These are phyloP conservation scores for Exophiala oligosperma DNA, from an alignment of 2,329 filamentous ascomycete species.

Conservation along the genomic window DNA sequence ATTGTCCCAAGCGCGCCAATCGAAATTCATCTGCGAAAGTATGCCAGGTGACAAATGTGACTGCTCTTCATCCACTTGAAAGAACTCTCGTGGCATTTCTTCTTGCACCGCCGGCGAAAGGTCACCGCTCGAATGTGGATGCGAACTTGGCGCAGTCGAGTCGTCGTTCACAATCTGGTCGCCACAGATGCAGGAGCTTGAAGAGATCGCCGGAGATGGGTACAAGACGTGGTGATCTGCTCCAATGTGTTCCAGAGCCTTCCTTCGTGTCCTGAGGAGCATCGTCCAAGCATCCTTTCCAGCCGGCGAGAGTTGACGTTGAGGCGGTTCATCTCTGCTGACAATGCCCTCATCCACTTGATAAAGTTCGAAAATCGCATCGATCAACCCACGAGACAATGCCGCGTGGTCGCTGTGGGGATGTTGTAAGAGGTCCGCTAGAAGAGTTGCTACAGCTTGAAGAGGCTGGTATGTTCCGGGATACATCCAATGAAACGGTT, in stretches of 20 bases:
- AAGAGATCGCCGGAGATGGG: slow-evolving; percentile 15
- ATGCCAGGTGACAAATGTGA: slow-evolving; percentile 3
- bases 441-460: slow-evolving; percentile 24
- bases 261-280: slow-evolving; percentile 19
- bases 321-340: slow-evolving; percentile 17
- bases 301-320: slow-evolving; percentile 21
- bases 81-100: background rate
- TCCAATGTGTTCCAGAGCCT: slow-evolving; percentile 22
- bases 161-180: slow-evolving; percentile 8
- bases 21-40: slow-evolving; percentile 17
- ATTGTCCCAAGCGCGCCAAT: slow-evolving; percentile 23
- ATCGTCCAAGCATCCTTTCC: slow-evolving; percentile 25
- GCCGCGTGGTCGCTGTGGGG: slow-evolving; percentile 26
- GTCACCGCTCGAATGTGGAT: background rate
- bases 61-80: background rate
- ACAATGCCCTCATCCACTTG: slow-evolving; percentile 26
- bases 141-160: background rate
- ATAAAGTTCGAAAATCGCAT: slow-evolving; percentile 27
- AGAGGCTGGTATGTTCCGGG: slow-evolving; percentile 30
- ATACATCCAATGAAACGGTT: slow-evolving; percentile 31
- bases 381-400: slow-evolving; percentile 24
- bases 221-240: slow-evolving; percentile 23
- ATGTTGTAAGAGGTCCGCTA: slow-evolving; percentile 26
- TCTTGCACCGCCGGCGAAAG: background rate
- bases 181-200: slow-evolving; percentile 23